A percentile compares a stretch with the other conserved stretches of the same genome.
Conservation (phyloP, 2,329 filamentous ascomycete species). For the Coniella lustricola region DNA sequence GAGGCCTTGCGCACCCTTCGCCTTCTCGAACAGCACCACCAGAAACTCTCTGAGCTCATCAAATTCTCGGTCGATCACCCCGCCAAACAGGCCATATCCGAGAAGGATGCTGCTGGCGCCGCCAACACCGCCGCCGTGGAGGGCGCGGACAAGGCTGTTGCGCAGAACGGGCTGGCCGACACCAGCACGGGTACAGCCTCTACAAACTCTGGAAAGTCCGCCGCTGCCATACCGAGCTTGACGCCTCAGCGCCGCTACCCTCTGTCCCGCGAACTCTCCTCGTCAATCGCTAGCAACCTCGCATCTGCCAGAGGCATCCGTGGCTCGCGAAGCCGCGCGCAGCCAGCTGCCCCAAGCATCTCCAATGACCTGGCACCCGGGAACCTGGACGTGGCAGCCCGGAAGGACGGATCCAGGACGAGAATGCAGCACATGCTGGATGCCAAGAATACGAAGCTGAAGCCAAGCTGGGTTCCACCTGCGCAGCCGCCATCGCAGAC, state of each 20-base stretch:
- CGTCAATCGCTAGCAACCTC: slow-evolving; percentile 82
- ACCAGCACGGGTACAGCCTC: slow-evolving; percentile 17
- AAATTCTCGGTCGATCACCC: slow-evolving; percentile 57
- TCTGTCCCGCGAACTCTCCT: slow-evolving; percentile 61
- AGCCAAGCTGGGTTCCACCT: slow-evolving; percentile 48
- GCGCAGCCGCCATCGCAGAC: slow-evolving; percentile 23
- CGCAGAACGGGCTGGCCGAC: slow-evolving; percentile 18
- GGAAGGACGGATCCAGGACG: slow-evolving; percentile 41
- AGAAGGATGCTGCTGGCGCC: slow-evolving; percentile 26
- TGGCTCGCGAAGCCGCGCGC: slow-evolving; percentile 46
- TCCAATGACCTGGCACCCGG: slow-evolving; percentile 69
- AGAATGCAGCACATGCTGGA: slow-evolving; percentile 53
- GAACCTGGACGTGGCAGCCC: slow-evolving; percentile 53
- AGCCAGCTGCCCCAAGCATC: slow-evolving; percentile 64
- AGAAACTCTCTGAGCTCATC: slow-evolving; percentile 73
- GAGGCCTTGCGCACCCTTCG: slow-evolving; percentile 78
- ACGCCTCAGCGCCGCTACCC: slow-evolving; percentile 43
- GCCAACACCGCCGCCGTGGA: slow-evolving; percentile 1
- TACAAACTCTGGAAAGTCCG: slow-evolving; percentile 20
- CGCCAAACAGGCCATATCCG: slow-evolving; percentile 28
- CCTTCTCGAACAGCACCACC: slow-evolving; percentile 83
- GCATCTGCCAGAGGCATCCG: slow-evolving; percentile 79
- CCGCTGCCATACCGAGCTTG: slow-evolving; percentile 27
- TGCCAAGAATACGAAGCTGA: slow-evolving; percentile 41
- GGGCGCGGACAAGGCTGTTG: slow-evolving; percentile 29